These are phyloP conservation scores for Mytilinidion resinicola DNA, from an alignment of 495 filamentous ascomycete genomes.

Conservation along the genomic window DNA sequence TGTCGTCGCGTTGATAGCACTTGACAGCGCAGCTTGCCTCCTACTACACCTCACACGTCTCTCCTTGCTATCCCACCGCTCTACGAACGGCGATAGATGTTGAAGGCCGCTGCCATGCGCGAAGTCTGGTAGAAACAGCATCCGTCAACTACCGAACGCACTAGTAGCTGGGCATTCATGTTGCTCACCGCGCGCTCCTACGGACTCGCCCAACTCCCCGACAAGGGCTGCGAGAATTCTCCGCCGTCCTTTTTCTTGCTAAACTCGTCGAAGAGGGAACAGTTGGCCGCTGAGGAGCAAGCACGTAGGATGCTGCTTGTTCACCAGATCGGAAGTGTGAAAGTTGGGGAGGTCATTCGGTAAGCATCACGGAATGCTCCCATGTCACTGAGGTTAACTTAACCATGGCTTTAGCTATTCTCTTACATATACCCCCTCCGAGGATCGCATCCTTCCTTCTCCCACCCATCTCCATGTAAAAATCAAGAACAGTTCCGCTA, in stretches of 20 bases:
- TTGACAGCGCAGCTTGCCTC: background rate
- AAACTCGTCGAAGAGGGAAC: constrained; percentile 25
- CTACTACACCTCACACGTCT: background rate
- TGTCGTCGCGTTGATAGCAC: background rate
- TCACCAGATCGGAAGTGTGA: constrained; percentile 81
- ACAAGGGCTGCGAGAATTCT: constrained; percentile 21
- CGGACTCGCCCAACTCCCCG: constrained; percentile 25
- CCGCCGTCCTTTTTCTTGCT: constrained; percentile 21
- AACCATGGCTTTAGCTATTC: constrained; percentile 56
- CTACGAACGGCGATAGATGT: background rate
- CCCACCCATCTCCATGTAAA: constrained; percentile 72
- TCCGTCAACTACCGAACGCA: constrained; percentile 18
- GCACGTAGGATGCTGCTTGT: constrained; percentile 69
- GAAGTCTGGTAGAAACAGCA: constrained; percentile 3
- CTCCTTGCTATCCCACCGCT: background rate
- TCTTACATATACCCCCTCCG: constrained; percentile 82
- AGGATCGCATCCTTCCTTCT: constrained; percentile 79
- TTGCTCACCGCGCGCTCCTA: constrained; percentile 30
- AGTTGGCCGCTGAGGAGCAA: constrained; percentile 16
- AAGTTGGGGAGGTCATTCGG: constrained; percentile 85
- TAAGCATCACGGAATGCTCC: constrained; percentile 25
- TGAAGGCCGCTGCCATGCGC: background rate
- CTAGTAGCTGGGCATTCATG: constrained; percentile 26
- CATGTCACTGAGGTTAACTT: too few species aligned
- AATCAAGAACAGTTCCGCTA: constrained; percentile 85